A percentile compares a stretch with the other conserved stretches of the same genome.
Evolutionary conservation across 2,329 filamentous ascomycete genomes (phyloP).

Genomic region (Pseudocercospora musae): DNA sequence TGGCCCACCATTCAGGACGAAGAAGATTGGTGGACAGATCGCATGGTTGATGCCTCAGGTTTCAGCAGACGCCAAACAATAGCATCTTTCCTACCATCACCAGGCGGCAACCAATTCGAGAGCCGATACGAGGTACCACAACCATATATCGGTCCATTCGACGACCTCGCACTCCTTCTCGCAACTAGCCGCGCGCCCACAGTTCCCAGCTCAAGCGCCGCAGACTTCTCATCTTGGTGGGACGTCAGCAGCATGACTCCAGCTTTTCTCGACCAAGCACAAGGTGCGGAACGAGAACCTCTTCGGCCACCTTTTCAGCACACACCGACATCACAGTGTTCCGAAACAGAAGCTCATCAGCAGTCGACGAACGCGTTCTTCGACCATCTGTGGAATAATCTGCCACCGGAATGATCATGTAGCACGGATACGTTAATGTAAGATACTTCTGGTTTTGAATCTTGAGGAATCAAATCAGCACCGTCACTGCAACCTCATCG

Average conservation of each 20-base stretch:
- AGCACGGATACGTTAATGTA: neutral
- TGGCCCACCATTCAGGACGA: neutral
- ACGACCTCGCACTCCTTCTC: constrained; percentile 9
- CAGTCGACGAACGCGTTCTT: neutral
- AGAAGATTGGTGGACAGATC: constrained; percentile 1
- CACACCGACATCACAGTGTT: neutral
- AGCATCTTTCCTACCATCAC: constrained; percentile 1
- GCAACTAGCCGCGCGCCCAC: neutral
- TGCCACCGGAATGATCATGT: neutral
- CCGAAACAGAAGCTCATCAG: neutral
- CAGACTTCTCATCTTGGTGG: constrained; percentile 5
- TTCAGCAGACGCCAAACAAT: constrained; percentile 12
- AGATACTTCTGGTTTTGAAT: too few relatives aligned
- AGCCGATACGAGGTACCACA: constrained; percentile 7
- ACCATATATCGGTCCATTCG: constrained; percentile 7
- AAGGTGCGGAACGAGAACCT: neutral
- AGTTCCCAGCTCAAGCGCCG: neutral
- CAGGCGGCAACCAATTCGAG: neutral
- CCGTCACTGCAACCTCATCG: too few relatives aligned
- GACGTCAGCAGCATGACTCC: neutral
- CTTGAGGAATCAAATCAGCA: too few relatives aligned
- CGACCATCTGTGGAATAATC: neutral
- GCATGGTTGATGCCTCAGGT: neutral
- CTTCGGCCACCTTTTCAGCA: neutral
- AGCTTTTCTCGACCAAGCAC: neutral